A percentile compares a stretch with the other conserved stretches of the same genome.
These are phyloP conservation scores for Venturia effusa DNA, from an alignment of 2,329 filamentous ascomycete genomes.

Conservation along the genomic window DNA sequence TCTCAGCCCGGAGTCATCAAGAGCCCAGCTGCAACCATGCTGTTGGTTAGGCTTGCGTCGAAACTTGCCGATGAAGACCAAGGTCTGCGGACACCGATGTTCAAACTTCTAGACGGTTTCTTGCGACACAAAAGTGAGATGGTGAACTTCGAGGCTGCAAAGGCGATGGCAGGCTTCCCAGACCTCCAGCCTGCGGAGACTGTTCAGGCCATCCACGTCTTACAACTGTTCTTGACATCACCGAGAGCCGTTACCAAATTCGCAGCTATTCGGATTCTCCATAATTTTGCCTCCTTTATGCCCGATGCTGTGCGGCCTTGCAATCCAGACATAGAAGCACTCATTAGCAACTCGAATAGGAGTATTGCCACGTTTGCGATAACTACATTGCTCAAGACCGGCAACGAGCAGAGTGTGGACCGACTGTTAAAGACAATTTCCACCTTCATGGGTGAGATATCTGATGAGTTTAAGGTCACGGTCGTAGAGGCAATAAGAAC, in stretches of 20 bases:
- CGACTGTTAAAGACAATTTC: conserved; percentile 98
- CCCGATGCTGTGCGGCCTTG: conserved; percentile 83
- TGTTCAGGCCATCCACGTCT: conserved; percentile 81
- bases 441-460: conserved; percentile 97
- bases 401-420: conserved; percentile 94
- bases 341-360: conserved; percentile 94
- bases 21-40: conserved; percentile 83
- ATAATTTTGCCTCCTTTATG: conserved; percentile 95
- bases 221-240: conserved; percentile 94
- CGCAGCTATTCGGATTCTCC: conserved; percentile 87
- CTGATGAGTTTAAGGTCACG: conserved; percentile 99
- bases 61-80: conserved; percentile 91
- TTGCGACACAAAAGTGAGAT: conserved; percentile 74
- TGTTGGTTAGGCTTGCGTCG: conserved; percentile 85
- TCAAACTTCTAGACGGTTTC: conserved; percentile 92
- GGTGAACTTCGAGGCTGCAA: conserved; percentile 98
- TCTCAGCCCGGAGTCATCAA: conserved; percentile 84
- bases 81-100: conserved; percentile 87
- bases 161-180: conserved; percentile 90
- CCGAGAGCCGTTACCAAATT: conserved; percentile 96
- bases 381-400: conserved; percentile 94
- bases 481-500: conserved; percentile 97
- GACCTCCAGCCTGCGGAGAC: conserved; percentile 90
- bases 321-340: conserved; percentile 93
- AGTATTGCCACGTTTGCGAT: conserved; percentile 98